A percentile compares a stretch with the other conserved stretches of the same genome.
Evolutionary conservation across 257 asterid species (phyloP).

Genomic region (Plantago elongata): DNA sequence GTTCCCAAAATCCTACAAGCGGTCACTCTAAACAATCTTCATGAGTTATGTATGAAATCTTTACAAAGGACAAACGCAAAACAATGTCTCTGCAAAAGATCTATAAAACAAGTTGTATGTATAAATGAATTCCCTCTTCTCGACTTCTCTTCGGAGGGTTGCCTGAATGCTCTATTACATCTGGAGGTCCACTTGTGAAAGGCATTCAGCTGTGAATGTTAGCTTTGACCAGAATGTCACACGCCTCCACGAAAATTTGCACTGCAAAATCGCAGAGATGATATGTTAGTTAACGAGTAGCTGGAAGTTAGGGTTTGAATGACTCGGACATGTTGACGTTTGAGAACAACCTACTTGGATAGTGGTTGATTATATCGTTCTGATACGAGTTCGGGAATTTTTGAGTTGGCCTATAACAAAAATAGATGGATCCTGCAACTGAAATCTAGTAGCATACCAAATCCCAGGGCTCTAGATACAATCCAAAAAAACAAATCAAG

Average conservation of each 20-base stretch:
- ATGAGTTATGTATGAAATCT: conserved; percentile 17
- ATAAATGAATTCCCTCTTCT: conserved; percentile 20
- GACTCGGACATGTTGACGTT: not conserved
- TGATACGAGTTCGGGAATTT: not conserved
- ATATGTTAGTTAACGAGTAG: not conserved
- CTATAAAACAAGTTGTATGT: conserved; percentile 19
- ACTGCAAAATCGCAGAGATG: conserved; percentile 16
- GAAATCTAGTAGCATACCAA: too few species aligned
- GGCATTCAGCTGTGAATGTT: conserved; percentile 17
- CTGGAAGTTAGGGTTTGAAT: not conserved
- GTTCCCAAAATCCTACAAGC: not conserved
- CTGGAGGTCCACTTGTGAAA: conserved; percentile 18
- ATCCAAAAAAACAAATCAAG: too few species aligned
- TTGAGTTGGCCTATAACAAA: too few species aligned
- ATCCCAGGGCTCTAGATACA: too few species aligned
- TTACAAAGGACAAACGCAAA: conserved; percentile 24
- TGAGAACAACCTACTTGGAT: not conserved
- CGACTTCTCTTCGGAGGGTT: conserved; percentile 11
- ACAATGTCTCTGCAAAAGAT: conserved; percentile 18
- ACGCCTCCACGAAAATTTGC: conserved; percentile 18
- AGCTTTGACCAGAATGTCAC: conserved; percentile 14
- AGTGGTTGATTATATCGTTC: not conserved
- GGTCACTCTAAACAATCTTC: not conserved
- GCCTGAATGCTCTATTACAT: conserved; percentile 12
- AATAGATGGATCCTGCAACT: too few species aligned